phyloP scores from a whole-genome alignment of 2,329 filamentous ascomycete species.

The Monilinia laxa region DNA sequence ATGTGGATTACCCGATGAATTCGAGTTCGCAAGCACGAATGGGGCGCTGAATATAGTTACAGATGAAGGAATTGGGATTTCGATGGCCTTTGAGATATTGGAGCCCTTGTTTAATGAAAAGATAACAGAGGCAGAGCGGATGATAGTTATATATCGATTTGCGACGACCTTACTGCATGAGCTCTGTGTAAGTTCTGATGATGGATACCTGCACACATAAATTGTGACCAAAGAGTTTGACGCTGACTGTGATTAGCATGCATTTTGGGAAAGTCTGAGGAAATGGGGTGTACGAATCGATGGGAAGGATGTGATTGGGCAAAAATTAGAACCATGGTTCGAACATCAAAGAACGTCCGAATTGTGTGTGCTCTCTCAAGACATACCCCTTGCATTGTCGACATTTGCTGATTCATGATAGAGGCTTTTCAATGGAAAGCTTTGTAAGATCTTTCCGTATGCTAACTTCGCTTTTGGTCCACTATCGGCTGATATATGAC shows the following conservation, averaged over 20 bases:
- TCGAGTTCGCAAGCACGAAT: neutral
- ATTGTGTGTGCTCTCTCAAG: neutral
- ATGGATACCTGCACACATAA: neutral
- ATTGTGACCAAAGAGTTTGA: neutral
- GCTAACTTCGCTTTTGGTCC: too few relatives aligned
- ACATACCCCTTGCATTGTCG: neutral
- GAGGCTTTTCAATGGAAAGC: slow-evolving; percentile 20
- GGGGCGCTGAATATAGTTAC: neutral
- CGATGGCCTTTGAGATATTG: slow-evolving; percentile 16
- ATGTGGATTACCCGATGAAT: slow-evolving; percentile 9
- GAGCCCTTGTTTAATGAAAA: slow-evolving; percentile 15
- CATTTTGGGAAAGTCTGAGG: slow-evolving; percentile 10
- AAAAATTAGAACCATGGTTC: slow-evolving; percentile 14
- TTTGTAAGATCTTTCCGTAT: neutral
- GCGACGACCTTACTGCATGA: slow-evolving; percentile 10
- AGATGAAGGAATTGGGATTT: slow-evolving; percentile 3
- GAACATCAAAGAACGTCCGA: slow-evolving; percentile 16
- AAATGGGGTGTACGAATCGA: slow-evolving; percentile 1
- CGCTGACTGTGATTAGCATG: slow-evolving; percentile 10
- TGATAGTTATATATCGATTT: neutral
- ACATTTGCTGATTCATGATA: neutral
- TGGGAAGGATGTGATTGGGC: neutral
- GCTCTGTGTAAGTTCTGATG: slow-evolving; percentile 2
- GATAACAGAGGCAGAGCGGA: slow-evolving; percentile 11
- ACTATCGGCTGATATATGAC: neutral